Conservation (phyloP, 2,329 filamentous ascomycete genomes). For the Canariomyces notabilis region DNA sequence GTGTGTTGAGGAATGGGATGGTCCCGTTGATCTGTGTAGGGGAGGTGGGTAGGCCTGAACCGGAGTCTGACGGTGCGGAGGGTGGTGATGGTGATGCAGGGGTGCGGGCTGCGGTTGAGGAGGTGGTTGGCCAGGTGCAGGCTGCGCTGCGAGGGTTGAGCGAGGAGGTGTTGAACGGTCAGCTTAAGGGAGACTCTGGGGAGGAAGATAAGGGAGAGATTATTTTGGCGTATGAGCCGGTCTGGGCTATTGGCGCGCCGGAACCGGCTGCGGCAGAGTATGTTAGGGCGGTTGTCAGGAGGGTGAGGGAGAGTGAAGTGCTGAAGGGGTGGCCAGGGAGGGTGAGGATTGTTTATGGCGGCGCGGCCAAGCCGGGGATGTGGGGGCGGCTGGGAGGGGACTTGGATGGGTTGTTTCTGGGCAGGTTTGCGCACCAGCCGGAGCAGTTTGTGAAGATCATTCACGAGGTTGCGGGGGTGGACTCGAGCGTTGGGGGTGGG, state of each 20-base stretch:
- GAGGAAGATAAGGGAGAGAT: too few species aligned
- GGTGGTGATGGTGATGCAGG: too few species aligned
- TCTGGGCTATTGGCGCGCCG: conserved; percentile 79
- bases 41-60: conserved; percentile 56
- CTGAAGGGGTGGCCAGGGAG: conserved; percentile 46
- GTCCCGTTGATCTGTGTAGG: conserved; percentile 77
- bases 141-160: conserved; percentile 58
- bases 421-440: conserved; percentile 74
- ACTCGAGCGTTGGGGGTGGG: neutral
- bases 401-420: conserved; percentile 76
- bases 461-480: conserved; percentile 55
- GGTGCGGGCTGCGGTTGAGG: conserved; percentile 55
- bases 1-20: conserved; percentile 63
- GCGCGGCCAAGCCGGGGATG: conserved; percentile 74
- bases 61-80: too few species aligned
- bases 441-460: conserved; percentile 67
- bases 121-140: conserved; percentile 62
- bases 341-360: conserved; percentile 73
- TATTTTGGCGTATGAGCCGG: conserved; percentile 79
- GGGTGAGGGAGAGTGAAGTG: conserved; percentile 51
- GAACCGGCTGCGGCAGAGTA: conserved; percentile 68
- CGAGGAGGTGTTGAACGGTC: too few species aligned
- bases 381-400: conserved; percentile 62
- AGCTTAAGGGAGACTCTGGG: too few species aligned
- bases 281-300: conserved; percentile 64